A percentile compares a stretch with the other conserved stretches of the same genome.
Conservation (phyloP, 179 eudicot genomes). For the Dionaea muscipula region DNA sequence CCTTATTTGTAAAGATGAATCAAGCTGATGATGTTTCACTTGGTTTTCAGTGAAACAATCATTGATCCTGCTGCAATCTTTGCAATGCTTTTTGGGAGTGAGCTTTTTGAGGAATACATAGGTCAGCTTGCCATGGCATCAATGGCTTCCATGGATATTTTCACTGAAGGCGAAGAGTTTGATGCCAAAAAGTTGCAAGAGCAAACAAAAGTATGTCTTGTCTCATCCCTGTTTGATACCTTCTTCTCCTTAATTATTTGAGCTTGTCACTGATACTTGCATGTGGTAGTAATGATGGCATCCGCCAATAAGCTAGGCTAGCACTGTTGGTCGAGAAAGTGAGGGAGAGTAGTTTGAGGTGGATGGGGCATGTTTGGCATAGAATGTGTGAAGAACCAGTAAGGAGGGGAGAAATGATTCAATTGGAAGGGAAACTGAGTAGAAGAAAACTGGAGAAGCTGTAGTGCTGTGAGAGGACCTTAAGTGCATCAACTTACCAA, state of each 20-base stretch:
- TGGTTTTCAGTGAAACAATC: slow-evolving; percentile 57
- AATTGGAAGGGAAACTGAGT: too few relatives aligned
- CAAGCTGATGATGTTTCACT: neutral
- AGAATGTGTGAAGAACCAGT: too few relatives aligned
- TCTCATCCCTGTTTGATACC: neutral
- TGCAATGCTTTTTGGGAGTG: slow-evolving; percentile 99
- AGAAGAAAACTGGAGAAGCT: too few relatives aligned
- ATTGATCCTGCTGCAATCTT: slow-evolving; percentile 97
- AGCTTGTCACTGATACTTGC: too few relatives aligned
- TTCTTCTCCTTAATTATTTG: neutral
- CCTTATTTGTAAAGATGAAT: neutral
- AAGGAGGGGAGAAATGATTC: too few relatives aligned
- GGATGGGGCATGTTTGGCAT: too few relatives aligned
- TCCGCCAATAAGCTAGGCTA: too few relatives aligned
- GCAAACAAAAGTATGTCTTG: slow-evolving; percentile 64
- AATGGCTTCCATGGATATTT: slow-evolving; percentile 90
- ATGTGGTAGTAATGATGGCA: too few relatives aligned
- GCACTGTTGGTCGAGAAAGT: too few relatives aligned
- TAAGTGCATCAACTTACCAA: too few relatives aligned
- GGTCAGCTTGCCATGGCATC: slow-evolving; percentile 99
- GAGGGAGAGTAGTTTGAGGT: too few relatives aligned
- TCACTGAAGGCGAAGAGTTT: slow-evolving; percentile 66
- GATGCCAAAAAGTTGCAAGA: slow-evolving; percentile 88
- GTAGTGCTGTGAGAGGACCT: too few relatives aligned
- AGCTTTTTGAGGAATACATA: slow-evolving; percentile 95